Conservation (phyloP, 2,329 filamentous ascomycete species). For the Dothistroma septosporum region DNA sequence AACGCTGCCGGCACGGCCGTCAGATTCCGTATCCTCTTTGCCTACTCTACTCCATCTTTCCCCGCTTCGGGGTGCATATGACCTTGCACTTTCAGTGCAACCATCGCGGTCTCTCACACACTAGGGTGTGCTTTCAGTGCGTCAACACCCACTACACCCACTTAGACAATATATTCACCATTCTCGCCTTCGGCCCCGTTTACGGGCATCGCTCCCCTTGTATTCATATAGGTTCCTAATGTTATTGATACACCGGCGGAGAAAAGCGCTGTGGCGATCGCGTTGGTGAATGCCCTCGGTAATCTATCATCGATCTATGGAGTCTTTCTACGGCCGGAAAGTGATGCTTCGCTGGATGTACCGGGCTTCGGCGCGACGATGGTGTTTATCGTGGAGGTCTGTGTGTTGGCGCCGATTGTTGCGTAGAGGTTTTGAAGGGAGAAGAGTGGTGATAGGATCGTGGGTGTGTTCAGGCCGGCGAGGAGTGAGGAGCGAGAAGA, state of each 20-base stretch:
- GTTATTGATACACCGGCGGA: slow-evolving; percentile 29
- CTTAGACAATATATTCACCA: slow-evolving; percentile 26
- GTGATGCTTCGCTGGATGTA: slow-evolving; percentile 49
- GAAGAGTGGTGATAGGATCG: neutral
- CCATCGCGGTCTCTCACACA: neutral
- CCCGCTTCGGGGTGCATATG: slow-evolving; percentile 10
- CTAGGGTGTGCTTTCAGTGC: slow-evolving; percentile 32
- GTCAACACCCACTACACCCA: slow-evolving; percentile 28
- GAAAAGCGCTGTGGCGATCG: slow-evolving; percentile 50
- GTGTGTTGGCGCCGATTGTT: slow-evolving; percentile 3
- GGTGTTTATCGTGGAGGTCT: slow-evolving; percentile 2
- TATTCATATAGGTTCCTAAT: neutral
- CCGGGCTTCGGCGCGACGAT: slow-evolving; percentile 37
- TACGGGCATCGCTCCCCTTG: slow-evolving; percentile 1
- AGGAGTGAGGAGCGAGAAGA: neutral
- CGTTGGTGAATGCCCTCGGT: slow-evolving; percentile 52
- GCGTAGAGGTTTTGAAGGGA: slow-evolving; percentile 5
- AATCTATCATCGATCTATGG: slow-evolving; percentile 56
- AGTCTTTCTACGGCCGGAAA: slow-evolving; percentile 48
- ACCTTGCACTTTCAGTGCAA: neutral
- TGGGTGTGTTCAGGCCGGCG: neutral
- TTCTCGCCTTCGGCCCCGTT: slow-evolving; percentile 9
- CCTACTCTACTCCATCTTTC: slow-evolving; percentile 1
- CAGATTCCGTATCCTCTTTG: neutral
- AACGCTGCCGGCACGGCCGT: too few species aligned